A percentile compares a stretch with the other conserved stretches of the same genome.
These are phyloP conservation scores for Paramecium pentaurelia DNA, from an alignment of 73 alveolate genomes.

Conservation along the genomic window DNA sequence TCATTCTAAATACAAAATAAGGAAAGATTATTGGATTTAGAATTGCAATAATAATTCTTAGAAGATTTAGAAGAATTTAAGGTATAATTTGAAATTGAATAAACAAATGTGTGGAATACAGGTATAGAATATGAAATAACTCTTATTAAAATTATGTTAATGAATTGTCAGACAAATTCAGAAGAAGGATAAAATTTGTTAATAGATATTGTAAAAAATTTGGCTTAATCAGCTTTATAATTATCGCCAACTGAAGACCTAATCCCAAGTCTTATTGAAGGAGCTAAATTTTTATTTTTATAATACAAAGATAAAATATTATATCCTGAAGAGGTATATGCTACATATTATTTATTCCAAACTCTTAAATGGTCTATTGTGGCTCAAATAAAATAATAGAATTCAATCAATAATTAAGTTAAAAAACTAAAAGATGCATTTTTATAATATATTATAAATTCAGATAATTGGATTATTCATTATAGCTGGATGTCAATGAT, in stretches of 20 bases:
- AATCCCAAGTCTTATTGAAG: neutral
- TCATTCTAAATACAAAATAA: neutral
- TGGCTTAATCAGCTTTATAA: neutral
- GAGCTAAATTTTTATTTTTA: neutral
- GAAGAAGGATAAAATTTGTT: neutral
- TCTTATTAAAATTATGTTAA: neutral
- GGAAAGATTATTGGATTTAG: neutral
- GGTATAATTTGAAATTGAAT: neutral
- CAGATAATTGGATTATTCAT: neutral
- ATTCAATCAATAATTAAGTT: neutral
- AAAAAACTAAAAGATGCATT: neutral
- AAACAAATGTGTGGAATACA: neutral
- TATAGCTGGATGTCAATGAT: neutral
- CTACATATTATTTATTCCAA: neutral
- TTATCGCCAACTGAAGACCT: neutral
- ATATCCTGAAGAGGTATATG: neutral
- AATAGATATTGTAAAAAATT: neutral
- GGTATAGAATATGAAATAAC: neutral
- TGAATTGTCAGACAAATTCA: neutral
- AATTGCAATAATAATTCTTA: neutral
- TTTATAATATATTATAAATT: neutral
- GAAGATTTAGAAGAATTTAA: neutral
- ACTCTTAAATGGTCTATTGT: neutral
- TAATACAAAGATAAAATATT: neutral
- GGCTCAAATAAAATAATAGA: neutral